Percentiles rank a stretch among this genome's conserved stretches.
phyloP scores from a whole-genome alignment of 2,329 filamentous ascomycete genomes.

The Mollisia scopiformis region DNA sequence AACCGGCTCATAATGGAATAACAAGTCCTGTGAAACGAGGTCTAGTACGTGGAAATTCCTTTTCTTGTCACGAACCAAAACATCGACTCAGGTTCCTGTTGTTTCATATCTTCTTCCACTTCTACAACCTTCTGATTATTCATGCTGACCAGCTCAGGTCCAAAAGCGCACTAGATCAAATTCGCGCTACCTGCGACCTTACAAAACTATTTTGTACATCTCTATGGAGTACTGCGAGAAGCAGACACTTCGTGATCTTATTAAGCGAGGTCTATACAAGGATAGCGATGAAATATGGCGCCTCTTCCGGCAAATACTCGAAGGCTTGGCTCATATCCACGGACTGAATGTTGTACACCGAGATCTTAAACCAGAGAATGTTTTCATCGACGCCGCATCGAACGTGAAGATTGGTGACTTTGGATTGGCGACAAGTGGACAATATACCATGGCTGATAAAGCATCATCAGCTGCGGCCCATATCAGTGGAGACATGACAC shows the following conservation, averaged over 20 bases:
- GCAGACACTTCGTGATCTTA: constrained; percentile 81
- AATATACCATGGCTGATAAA: constrained; percentile 66
- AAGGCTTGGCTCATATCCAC: constrained; percentile 90
- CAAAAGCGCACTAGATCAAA: constrained; percentile 33
- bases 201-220: constrained; percentile 84
- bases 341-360: constrained; percentile 90
- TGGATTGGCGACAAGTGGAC: constrained; percentile 87
- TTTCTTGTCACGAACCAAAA: too few species aligned
- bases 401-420: constrained; percentile 98
- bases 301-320: constrained; percentile 86
- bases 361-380: constrained; percentile 95
- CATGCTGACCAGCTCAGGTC: constrained; percentile 12
- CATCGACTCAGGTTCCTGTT: too few species aligned
- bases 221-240: constrained; percentile 99
- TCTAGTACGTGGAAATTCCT: constrained; percentile 24
- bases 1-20: constrained; percentile 35
- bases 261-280: constrained; percentile 73
- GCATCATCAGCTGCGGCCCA: constrained; percentile 29
- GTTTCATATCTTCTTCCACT: too few species aligned
- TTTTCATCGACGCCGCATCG: constrained; percentile 89
- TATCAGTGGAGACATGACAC: constrained; percentile 63
- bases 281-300: constrained; percentile 84
- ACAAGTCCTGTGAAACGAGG: constrained; percentile 19
- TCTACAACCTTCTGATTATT: too few species aligned
- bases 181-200: constrained; percentile 50